Evolutionary conservation across 139 green algal genomes (phyloP).

Genomic region (Volvox africanus): DNA sequence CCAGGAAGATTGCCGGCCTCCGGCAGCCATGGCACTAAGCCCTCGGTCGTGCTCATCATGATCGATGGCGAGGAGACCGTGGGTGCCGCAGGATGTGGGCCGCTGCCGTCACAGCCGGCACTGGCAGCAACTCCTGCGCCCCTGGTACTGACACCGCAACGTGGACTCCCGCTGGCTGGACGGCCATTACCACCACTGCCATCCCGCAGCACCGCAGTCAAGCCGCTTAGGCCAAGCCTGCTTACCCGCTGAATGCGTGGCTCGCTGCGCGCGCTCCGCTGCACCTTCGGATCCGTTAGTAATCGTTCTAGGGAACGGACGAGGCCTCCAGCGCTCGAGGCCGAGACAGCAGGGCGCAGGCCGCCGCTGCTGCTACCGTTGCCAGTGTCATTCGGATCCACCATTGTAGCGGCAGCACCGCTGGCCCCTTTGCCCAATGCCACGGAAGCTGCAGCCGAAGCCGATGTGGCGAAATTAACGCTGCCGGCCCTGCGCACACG

Average conservation of each 20-base stretch:
- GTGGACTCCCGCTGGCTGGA: neutral
- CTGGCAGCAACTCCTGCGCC: neutral
- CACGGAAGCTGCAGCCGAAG: neutral
- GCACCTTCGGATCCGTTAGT: slow-evolving; percentile 28
- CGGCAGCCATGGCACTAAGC: neutral
- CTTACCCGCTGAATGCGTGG: slow-evolving; percentile 31
- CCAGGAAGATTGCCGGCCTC: neutral
- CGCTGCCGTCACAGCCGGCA: neutral
- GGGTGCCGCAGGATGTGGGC: neutral
- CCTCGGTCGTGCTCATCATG: neutral
- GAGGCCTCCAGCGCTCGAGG: neutral
- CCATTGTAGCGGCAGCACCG: neutral
- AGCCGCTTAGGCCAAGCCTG: slow-evolving; percentile 14
- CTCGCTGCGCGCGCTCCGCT: slow-evolving; percentile 40
- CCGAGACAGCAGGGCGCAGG: neutral
- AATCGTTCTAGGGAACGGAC: slow-evolving; percentile 20
- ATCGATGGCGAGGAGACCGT: neutral
- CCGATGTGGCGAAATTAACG: neutral
- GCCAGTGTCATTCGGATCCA: neutral
- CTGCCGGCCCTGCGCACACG: neutral
- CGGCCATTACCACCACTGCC: neutral
- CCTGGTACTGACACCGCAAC: neutral
- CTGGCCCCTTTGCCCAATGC: neutral
- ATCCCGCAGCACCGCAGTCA: neutral
- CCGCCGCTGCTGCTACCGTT: neutral